A percentile compares a stretch with the other conserved stretches of the same genome.
Evolutionary conservation across 164 flowering plant species (phyloP).

Genomic region (Liriodendron chinense): DNA sequence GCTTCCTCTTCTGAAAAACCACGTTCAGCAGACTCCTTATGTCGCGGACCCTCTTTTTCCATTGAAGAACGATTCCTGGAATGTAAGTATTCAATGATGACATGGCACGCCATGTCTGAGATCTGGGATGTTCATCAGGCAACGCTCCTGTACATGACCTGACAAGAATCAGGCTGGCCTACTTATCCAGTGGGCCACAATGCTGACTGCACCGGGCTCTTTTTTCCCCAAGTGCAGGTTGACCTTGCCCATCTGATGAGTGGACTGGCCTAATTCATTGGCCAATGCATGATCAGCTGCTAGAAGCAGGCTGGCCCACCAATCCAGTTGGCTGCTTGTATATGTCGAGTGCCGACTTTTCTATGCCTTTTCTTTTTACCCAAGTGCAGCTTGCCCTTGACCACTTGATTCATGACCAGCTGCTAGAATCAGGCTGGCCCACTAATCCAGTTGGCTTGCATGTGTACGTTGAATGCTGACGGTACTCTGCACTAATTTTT

Average conservation of each 20-base stretch:
- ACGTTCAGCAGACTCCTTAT: conserved; percentile 39
- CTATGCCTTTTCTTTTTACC: not conserved
- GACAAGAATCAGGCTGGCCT: conserved; percentile 34
- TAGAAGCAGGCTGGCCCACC: too few species aligned
- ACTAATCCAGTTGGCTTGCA: too few species aligned
- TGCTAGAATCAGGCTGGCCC: not conserved
- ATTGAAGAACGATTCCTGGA: conserved; percentile 46
- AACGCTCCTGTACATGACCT: conserved; percentile 72
- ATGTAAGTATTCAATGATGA: conserved; percentile 23
- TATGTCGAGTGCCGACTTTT: not conserved
- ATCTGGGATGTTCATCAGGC: conserved; percentile 93
- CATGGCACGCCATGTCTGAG: conserved; percentile 90
- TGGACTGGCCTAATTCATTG: not conserved
- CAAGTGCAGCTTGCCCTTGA: not conserved
- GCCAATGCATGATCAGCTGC: not conserved
- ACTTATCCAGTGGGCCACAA: too few species aligned
- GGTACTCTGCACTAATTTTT: not conserved
- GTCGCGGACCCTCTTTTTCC: conserved; percentile 43
- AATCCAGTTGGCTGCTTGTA: too few species aligned
- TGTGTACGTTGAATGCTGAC: too few species aligned
- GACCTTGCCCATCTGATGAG: not conserved
- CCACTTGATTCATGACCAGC: not conserved
- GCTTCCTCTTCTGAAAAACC: conserved; percentile 55
- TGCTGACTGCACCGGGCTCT: too few species aligned
- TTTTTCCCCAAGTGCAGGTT: not conserved